phyloP scores from a whole-genome alignment of 805 yeast species.

The Deakozyma indianensis region DNA sequence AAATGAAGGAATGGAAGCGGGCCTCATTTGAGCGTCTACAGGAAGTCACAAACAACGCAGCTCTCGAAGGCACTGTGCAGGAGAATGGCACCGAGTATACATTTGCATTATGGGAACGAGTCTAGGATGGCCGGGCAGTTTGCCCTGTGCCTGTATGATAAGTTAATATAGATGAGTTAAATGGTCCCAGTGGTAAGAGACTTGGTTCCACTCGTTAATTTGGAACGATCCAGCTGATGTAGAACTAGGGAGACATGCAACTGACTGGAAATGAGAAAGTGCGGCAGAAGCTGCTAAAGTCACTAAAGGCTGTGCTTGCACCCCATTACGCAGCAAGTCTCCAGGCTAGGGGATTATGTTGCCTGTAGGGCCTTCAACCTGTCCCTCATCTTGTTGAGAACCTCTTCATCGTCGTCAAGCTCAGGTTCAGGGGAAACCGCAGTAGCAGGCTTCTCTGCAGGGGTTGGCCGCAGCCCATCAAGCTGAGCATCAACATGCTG shows the following conservation, averaged over 20 bases:
- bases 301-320: too few species aligned
- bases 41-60: slow-evolving; percentile 8
- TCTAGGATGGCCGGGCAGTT: too few species aligned
- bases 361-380: slow-evolving; percentile 72
- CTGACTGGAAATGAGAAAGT: too few species aligned
- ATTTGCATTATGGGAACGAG: slow-evolving; percentile 44
- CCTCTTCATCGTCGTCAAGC: slow-evolving; percentile 53
- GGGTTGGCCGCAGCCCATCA: slow-evolving; percentile 26
- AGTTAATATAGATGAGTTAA: too few species aligned
- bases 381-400: slow-evolving; percentile 78
- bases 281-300: too few species aligned
- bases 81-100: slow-evolving; percentile 41
- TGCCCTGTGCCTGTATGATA: too few species aligned
- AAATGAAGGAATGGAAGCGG: slow-evolving; percentile 16
- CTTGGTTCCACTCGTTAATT: too few species aligned
- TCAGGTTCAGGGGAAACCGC: slow-evolving; percentile 15
- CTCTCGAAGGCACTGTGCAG: slow-evolving; percentile 17
- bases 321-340: too few species aligned
- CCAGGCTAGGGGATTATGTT: too few species aligned
- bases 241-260: too few species aligned
- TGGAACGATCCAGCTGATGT: too few species aligned
- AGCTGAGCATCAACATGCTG: slow-evolving; percentile 54
- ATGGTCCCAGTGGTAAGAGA: too few species aligned
- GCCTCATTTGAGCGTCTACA: slow-evolving; percentile 23
- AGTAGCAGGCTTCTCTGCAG: slow-evolving; percentile 10